Conservation (phyloP, 2,329 filamentous ascomycete species). For the Blastomyces silverae region DNA sequence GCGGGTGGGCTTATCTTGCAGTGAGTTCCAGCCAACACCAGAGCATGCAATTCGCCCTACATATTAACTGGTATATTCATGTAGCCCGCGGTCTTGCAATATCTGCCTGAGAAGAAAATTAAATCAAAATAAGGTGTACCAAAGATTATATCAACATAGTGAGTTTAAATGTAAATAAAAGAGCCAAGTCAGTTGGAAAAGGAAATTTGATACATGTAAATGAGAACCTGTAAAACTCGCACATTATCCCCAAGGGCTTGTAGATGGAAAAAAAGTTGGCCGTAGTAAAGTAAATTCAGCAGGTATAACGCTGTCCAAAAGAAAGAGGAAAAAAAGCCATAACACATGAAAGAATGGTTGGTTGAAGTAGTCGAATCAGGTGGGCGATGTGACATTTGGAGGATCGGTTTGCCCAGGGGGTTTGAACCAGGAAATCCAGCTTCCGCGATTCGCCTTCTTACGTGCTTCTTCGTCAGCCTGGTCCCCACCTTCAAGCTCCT, state of each 20-base stretch:
- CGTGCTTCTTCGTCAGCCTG: constrained; percentile 43
- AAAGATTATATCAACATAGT: neutral
- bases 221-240: neutral
- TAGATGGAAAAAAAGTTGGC: neutral
- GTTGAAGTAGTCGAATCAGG: neutral
- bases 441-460: constrained; percentile 42
- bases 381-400: constrained; percentile 7
- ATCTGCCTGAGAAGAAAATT: neutral
- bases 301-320: constrained; percentile 2
- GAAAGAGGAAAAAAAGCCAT: neutral
- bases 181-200: neutral
- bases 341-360: neutral
- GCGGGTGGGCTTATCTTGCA: neutral
- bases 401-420: constrained; percentile 23
- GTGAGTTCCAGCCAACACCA: neutral
- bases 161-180: neutral
- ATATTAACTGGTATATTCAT: constrained; percentile 4
- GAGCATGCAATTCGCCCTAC: neutral
- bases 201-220: neutral
- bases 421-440: constrained; percentile 45
- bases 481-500: constrained; percentile 32
- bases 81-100: neutral
- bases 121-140: constrained; percentile 3
- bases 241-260: neutral
- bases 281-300: neutral